These are phyloP conservation scores for Alnus glutinosa DNA, from an alignment of 306 rosid species.

Conservation along the genomic window DNA sequence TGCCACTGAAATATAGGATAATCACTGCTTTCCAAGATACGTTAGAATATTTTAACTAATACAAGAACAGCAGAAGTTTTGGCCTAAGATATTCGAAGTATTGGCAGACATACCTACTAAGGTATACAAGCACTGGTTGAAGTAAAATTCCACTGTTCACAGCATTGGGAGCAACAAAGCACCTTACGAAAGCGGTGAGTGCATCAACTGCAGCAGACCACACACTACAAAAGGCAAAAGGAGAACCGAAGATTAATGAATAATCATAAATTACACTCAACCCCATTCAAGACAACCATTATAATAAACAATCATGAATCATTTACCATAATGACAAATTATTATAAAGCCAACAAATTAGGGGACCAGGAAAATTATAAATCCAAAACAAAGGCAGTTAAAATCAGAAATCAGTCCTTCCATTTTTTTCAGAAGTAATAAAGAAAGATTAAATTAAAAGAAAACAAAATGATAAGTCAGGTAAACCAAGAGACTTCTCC, in stretches of 20 bases:
- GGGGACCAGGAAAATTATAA: background rate
- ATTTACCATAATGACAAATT: background rate
- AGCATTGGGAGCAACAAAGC: slow-evolving; percentile 65
- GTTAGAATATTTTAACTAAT: slow-evolving; percentile 22
- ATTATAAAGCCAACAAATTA: background rate
- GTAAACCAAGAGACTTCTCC: background rate
- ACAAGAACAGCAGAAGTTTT: slow-evolving; percentile 14
- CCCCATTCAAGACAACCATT: background rate
- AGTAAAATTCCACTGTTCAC: slow-evolving; percentile 62
- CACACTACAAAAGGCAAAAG: slow-evolving; percentile 56
- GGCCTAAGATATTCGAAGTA: slow-evolving; percentile 17
- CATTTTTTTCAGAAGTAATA: background rate
- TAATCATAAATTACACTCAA: background rate
- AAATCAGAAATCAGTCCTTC: background rate
- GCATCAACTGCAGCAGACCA: slow-evolving; percentile 97
- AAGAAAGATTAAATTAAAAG: background rate
- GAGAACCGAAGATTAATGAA: slow-evolving; percentile 7
- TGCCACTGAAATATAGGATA: slow-evolving; percentile 61
- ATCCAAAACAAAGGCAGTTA: background rate
- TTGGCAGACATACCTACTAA: slow-evolving; percentile 67
- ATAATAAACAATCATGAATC: too few relatives aligned
- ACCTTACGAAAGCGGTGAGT: slow-evolving; percentile 77
- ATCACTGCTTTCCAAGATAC: slow-evolving; percentile 65
- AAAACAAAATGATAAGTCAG: background rate
- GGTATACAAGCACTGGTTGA: slow-evolving; percentile 89